Conservation (phyloP, 768 basidiomycete species). For the Coprinellus micaceus region DNA sequence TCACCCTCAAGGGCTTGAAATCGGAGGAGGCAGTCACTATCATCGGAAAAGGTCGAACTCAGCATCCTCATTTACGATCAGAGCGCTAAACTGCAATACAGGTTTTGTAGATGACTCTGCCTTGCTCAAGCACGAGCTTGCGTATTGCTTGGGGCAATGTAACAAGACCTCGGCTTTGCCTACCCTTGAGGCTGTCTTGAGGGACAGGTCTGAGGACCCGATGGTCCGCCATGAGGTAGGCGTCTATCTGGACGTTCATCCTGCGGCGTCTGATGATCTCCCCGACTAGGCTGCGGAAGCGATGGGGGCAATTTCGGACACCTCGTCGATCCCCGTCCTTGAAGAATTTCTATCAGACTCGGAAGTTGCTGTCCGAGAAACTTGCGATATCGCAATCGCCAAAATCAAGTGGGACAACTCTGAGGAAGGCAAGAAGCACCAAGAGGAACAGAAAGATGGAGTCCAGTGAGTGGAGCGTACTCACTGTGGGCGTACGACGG, state of each 20-base stretch:
- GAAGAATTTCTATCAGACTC: conserved; percentile 67
- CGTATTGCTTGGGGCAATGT: conserved; percentile 95
- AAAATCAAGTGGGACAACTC: conserved; percentile 93
- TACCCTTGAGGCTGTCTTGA: conserved; percentile 71
- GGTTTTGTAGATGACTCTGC: conserved; percentile 87
- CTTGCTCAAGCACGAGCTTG: conserved; percentile 93
- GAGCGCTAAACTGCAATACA: conserved; percentile 24
- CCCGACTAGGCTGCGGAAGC: conserved; percentile 87
- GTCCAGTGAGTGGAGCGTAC: conserved; percentile 34
- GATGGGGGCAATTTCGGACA: conserved; percentile 86
- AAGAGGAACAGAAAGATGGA: conserved; percentile 20
- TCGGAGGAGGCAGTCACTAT: conserved; percentile 76
- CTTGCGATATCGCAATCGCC: conserved; percentile 93
- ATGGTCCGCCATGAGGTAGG: conserved; percentile 97
- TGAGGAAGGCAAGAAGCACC: conserved; percentile 59
- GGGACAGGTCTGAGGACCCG: conserved; percentile 69
- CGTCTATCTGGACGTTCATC: conserved; percentile 4
- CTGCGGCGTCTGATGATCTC: conserved; percentile 10
- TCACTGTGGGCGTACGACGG: not conserved
- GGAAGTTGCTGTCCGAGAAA: conserved; percentile 81
- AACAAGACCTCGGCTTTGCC: conserved; percentile 70
- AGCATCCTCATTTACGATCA: conserved; percentile 9
- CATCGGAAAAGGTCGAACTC: conserved; percentile 70
- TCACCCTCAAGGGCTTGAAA: conserved; percentile 84
- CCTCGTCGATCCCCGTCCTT: conserved; percentile 64